Conservation (phyloP, 176 grass and related monocot species). For the Themeda triandra region DNA sequence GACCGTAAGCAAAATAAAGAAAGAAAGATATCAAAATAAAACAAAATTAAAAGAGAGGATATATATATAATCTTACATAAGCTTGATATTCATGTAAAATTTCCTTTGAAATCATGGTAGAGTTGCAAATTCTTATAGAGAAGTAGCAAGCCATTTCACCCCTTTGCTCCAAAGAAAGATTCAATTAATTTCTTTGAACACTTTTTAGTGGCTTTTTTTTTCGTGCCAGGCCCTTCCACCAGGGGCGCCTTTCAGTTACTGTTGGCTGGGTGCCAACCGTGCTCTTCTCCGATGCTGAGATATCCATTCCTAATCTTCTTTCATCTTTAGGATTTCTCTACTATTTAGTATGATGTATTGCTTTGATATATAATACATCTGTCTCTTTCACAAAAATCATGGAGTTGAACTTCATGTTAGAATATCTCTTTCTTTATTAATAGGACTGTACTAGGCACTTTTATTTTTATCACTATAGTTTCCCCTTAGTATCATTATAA, state of each 20-base stretch:
- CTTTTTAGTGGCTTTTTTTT: neutral
- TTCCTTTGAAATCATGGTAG: neutral
- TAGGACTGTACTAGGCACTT: neutral
- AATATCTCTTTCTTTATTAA: neutral
- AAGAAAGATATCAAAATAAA: neutral
- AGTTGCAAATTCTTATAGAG: neutral
- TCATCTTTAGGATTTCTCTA: neutral
- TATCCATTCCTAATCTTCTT: neutral
- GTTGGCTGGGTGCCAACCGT: neutral
- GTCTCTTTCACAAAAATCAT: neutral
- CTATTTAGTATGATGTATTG: neutral
- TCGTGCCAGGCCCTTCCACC: neutral
- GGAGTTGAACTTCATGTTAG: neutral
- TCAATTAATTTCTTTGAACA: neutral
- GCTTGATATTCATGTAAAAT: neutral
- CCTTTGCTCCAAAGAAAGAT: neutral
- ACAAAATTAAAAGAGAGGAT: neutral
- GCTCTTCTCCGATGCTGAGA: neutral
- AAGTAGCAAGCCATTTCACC: neutral
- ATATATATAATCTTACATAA: neutral
- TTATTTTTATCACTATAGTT: neutral
- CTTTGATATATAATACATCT: neutral
- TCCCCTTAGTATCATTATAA: too few relatives aligned
- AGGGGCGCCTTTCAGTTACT: too few relatives aligned
- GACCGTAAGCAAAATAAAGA: neutral